These are phyloP conservation scores for Torulaspora delbrueckii DNA, from an alignment of 805 yeast genomes.

Conservation along the genomic window DNA sequence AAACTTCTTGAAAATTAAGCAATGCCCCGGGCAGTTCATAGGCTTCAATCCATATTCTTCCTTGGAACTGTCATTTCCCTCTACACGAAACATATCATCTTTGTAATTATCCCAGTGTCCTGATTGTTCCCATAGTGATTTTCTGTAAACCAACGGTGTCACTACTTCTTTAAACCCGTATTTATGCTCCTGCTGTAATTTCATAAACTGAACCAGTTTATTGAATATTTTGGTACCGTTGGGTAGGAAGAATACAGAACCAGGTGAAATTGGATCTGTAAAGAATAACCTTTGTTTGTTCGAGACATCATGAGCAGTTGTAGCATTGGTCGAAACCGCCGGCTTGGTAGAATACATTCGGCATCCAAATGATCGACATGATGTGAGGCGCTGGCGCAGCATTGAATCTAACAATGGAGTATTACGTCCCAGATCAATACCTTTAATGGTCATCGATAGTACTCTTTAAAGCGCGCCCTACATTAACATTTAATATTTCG, in stretches of 20 bases:
- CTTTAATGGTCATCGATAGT: not conserved
- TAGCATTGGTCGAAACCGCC: conserved; percentile 5
- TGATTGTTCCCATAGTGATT: conserved; percentile 78
- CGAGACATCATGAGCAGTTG: conserved; percentile 32
- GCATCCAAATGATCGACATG: not conserved
- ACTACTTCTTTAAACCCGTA: conserved; percentile 90
- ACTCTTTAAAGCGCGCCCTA: not conserved
- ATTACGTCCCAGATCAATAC: not conserved
- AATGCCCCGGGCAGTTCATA: conserved; percentile 95
- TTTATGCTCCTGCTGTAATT: conserved; percentile 60
- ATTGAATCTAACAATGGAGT: not conserved
- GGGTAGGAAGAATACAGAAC: conserved; percentile 86
- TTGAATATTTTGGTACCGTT: conserved; percentile 87
- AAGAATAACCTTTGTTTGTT: conserved; percentile 69
- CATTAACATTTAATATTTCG: not conserved
- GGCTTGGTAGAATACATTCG: conserved; percentile 3
- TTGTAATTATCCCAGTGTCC: conserved; percentile 96
- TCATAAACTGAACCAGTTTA: conserved; percentile 75
- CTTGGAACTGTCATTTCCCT: conserved; percentile 42
- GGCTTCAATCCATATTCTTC: conserved; percentile 82
- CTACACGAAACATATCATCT: conserved; percentile 90
- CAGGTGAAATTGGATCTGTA: conserved; percentile 81
- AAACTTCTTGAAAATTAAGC: conserved; percentile 68
- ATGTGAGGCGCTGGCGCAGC: not conserved
- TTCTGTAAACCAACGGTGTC: conserved; percentile 83